Evolutionary conservation across 2,329 filamentous ascomycete genomes (phyloP), one percentile per base, ranked within the genome.

Genomic region (Dactylellina cionopaga): DNA sequence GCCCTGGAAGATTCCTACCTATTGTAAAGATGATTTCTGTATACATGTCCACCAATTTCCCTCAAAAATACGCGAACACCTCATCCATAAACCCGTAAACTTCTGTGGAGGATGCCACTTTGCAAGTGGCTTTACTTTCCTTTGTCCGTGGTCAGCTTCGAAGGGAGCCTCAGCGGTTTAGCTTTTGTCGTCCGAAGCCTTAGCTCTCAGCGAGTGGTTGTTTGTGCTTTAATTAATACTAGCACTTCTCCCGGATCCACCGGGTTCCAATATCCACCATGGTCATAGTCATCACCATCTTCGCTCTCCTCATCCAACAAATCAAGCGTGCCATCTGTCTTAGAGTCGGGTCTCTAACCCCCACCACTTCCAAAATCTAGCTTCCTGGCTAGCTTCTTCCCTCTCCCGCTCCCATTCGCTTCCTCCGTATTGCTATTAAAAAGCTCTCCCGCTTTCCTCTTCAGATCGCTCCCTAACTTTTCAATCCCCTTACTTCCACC

Each of bases 401-500:
- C 87, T 25, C 89, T 84, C 83, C 24, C 82, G 79, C 89, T 84
- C 83, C 24, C 82, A 79, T 84, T 86, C 79, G 24, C 29, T 6
- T 52, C 25, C 1, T 60, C 64, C 9, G 64, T 59, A 17, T 63
- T 73, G 4, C 66, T 75, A 4, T 75, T 74, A 31, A 75, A 75
- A 7, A 74, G 37, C 9, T 77, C 76, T 5, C 71, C 73, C 1
- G 88, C 89, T 59, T 88, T 86, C 74, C 91, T 86, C 81, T 91
- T 92, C 52, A 97, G 82, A 80, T 96, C 93, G 70, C 91, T 90
- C 0, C 87, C 92, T 82, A 95, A 87, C 80, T 90, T 91, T 77
- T 90, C 87, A 17, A 76, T 60, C 13, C 75, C 76, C 69, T 88
- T 84, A 5, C 89, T 90, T 0, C 87, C 89, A 3, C 86, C 85